Evolutionary conservation across 305 asterid species (phyloP).

Genomic region (Plantago coronopus): DNA sequence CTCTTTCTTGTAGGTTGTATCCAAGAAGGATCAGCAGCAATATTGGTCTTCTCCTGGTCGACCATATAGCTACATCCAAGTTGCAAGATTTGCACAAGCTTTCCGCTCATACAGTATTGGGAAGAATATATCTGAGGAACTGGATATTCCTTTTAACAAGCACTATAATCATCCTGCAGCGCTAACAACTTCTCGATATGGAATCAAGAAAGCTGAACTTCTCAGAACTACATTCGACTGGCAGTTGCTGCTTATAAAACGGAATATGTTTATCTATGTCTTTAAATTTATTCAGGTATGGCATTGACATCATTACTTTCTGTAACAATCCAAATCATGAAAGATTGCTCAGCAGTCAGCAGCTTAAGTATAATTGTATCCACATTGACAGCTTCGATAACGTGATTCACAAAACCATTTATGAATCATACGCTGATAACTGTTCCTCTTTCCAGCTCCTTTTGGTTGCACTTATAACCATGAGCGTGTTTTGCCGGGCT

Average conservation of each 20-base stretch:
- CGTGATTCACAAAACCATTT: conserved; percentile 7
- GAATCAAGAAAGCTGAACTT: conserved; percentile 67
- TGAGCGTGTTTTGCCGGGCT: conserved; percentile 93
- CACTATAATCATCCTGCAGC: conserved; percentile 90
- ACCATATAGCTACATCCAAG: conserved; percentile 64
- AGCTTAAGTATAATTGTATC: conserved; percentile 10
- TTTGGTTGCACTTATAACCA: conserved; percentile 84
- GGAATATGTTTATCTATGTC: conserved; percentile 79
- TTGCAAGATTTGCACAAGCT: conserved; percentile 64
- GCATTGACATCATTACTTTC: conserved; percentile 15
- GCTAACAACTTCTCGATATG: conserved; percentile 66
- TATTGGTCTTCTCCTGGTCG: conserved; percentile 70
- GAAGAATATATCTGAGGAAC: conserved; percentile 54
- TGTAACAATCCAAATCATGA: conserved; percentile 4
- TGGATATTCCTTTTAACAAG: conserved; percentile 66
- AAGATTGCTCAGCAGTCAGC: conserved; percentile 6
- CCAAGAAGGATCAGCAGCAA: conserved; percentile 89
- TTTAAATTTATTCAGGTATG: conserved; percentile 88
- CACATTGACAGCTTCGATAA: not conserved
- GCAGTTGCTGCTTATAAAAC: conserved; percentile 85
- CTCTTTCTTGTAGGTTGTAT: conserved; percentile 54
- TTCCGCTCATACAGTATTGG: conserved; percentile 58
- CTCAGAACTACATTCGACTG: conserved; percentile 71
- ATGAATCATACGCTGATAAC: conserved; percentile 24
- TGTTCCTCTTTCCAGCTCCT: conserved; percentile 58